Evolutionary conservation across 352 stramenopile species (phyloP), one percentile per base, ranked within the genome.

Genomic region (Globisporangium radiosum): DNA sequence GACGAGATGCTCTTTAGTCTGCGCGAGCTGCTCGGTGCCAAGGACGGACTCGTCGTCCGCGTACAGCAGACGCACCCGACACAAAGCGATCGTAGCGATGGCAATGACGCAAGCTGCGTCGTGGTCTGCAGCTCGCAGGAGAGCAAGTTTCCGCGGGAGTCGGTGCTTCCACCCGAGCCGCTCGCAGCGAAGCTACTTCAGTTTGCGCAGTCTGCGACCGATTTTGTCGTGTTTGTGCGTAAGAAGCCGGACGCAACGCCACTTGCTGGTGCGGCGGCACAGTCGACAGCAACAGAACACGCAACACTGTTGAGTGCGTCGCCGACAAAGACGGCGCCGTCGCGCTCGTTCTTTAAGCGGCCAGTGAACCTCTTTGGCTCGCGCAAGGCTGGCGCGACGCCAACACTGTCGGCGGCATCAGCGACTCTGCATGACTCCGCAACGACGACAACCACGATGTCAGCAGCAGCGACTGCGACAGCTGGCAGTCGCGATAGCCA

Each of bases 1-100:
- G 36, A 71, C 7, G 80, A 90, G 52, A 53, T 73, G 15, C 61
- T 81, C 8, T 76, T 81, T 42, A 52, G 69, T 9, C 48, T 83
- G 2, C 72, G 78, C 37, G 81, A 88, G 56, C 71, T 70, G 33
- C 52, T 81, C 0, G 57, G 68, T 8, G 68, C 69, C 0, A 88
- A 79, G 47, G 73, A 88, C 3, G 69, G 69, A 1, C 33, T 87
- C 6, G 75, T 81, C 4, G 55, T 76, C 0, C 52, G 57, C 0
- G 56, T 85, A 4, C 50, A 70, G 9, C 8, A 63, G n/a, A 10
- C 17, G 2, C 42, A 25, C 6, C 5, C 15, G 10, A 33, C n/a
- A 14, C 44, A 15, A 37, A 10, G 14, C 7, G 57, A 47, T 4
- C 38, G 51, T 2, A 56, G 36, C 8, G 48, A 52, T 10, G 50